Conservation (phyloP, 164 flowering plant genomes). For the Hamamelis virginiana region DNA sequence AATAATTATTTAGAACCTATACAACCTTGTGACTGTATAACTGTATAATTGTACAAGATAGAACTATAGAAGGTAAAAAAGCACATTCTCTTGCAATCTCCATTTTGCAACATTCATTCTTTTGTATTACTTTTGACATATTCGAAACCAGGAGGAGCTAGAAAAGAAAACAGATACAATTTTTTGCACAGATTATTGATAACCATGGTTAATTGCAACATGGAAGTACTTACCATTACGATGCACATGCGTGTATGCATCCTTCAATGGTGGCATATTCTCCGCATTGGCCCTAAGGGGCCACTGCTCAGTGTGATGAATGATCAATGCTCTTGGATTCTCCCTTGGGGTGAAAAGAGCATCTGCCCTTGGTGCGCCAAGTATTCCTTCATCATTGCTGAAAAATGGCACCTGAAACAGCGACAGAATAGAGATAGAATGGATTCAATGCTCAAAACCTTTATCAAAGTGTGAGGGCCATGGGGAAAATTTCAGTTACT, state of each 20-base stretch:
- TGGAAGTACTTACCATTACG: not conserved
- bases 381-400: conserved; percentile 2
- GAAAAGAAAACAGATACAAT: not conserved
- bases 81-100: not conserved
- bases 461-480: not conserved
- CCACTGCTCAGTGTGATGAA: conserved; percentile 15
- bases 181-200: not conserved
- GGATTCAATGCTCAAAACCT: not conserved
- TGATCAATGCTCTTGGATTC: conserved; percentile 26
- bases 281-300: conserved; percentile 9
- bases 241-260: not conserved
- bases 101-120: not conserved
- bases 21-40: no score
- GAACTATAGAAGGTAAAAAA: not conserved
- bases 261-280: conserved; percentile 6
- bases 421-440: not conserved
- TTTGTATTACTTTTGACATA: not conserved
- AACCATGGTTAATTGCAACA: not conserved
- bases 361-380: conserved; percentile 12
- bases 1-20: no score
- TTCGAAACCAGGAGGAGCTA: not conserved
- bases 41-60: not conserved
- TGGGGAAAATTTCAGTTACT: not conserved
- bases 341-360: conserved; percentile 20
- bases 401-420: conserved; percentile 5